Percentiles rank a stretch among this genome's conserved stretches.
phyloP scores from a whole-genome alignment of 805 yeast genomes.

The Candida ortonii region DNA sequence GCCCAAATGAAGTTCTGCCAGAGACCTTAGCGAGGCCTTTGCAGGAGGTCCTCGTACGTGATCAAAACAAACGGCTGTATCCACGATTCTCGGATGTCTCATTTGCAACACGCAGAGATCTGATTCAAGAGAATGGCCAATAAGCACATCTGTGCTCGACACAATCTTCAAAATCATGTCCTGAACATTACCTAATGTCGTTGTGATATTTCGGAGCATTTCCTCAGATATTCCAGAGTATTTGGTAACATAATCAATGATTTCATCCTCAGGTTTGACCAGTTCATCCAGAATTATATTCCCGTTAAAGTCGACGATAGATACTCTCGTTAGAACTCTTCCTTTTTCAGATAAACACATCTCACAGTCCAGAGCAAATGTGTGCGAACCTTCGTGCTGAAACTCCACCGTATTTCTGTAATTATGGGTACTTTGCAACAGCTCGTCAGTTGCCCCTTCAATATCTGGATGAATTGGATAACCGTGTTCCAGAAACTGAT shows the following conservation, averaged over 20 bases:
- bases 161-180: conserved; percentile 46
- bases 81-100: conserved; percentile 72
- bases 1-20: conserved; percentile 56
- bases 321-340: conserved; percentile 70
- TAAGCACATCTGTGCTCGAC: conserved; percentile 57
- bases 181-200: conserved; percentile 68
- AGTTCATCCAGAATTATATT: conserved; percentile 64
- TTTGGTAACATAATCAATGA: conserved; percentile 75
- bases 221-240: conserved; percentile 88
- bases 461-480: conserved; percentile 55
- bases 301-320: conserved; percentile 63
- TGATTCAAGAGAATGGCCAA: conserved; percentile 89
- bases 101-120: conserved; percentile 72
- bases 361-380: conserved; percentile 90
- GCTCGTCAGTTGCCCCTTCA: conserved; percentile 21
- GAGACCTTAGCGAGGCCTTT: conserved; percentile 72
- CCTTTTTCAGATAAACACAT: conserved; percentile 72
- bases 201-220: conserved; percentile 56
- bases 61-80: conserved; percentile 73
- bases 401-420: conserved; percentile 57
- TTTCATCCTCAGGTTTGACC: conserved; percentile 74
- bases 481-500: conserved; percentile 45
- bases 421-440: conserved; percentile 26
- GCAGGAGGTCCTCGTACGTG: conserved; percentile 82
- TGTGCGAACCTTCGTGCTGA: conserved; percentile 57